Percentiles rank a stretch among this genome's conserved stretches.
These are phyloP conservation scores for Boletus speciosus DNA, from an alignment of 768 basidiomycete species.

Conservation along the genomic window DNA sequence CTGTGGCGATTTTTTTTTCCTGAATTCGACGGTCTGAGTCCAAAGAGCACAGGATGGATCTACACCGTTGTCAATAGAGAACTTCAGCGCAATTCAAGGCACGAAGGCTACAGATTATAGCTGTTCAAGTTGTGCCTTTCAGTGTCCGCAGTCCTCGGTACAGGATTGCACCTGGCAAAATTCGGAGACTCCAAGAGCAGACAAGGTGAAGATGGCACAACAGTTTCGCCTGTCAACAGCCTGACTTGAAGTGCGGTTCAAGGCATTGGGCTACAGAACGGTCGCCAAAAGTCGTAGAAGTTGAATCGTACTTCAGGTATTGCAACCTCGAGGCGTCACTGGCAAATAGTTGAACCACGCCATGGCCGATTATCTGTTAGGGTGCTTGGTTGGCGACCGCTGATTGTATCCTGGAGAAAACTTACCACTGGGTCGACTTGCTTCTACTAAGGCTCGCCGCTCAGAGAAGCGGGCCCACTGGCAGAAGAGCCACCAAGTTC, in stretches of 20 bases:
- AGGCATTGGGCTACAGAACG: neutral
- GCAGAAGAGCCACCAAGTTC: neutral
- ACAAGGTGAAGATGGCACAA: no score
- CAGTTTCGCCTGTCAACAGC: no score
- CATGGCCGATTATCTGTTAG: neutral
- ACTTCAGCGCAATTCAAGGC: neutral
- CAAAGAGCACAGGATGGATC: conserved; percentile 13
- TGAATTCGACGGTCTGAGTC: neutral
- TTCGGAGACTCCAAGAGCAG: neutral
- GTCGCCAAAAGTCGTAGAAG: neutral
- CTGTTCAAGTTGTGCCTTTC: no score
- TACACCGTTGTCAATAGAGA: neutral
- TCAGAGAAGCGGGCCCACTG: neutral
- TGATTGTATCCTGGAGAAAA: neutral
- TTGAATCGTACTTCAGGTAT: neutral
- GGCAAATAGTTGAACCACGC: no score
- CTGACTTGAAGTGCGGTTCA: neutral
- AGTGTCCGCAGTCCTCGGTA: neutral
- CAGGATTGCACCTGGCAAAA: neutral
- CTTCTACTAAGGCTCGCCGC: neutral
- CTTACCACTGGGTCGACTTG: neutral
- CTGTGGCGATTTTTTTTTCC: neutral
- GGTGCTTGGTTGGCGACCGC: neutral
- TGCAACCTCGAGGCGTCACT: no score
- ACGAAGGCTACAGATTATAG: neutral